Evolutionary conservation across 306 rosid genomes (phyloP), one percentile per base, ranked within the genome.

Genomic region (Medicago ruthenica): DNA sequence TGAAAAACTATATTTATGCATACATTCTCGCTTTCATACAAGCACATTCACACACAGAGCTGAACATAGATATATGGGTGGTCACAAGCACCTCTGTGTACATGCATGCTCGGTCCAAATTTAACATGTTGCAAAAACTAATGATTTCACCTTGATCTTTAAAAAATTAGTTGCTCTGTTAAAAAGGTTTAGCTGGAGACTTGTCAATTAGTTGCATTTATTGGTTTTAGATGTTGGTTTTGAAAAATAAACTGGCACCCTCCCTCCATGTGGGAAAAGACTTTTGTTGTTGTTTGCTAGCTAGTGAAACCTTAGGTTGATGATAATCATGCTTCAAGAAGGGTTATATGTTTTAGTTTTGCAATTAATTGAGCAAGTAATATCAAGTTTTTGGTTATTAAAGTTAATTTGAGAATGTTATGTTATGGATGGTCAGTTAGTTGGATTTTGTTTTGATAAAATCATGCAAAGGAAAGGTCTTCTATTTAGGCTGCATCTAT

Each of bases 61-160:
- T 60, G 11, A 61, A 64, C 15, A 66, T 34, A 39, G 15, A 15
- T 60, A 31, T 31, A 61, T 1, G 12, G 21, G 21, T 73, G 47
- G n/a, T 66, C 75, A 42, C 14, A 22, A 8, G 16, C 57, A 61
- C 36, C 71, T 12, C 71, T n/a, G 12, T 44, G 36, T 31, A 16
- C 64, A 62, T 81, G 66, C 73, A 71, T 42, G 8, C 9, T 34
- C 60, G 9, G 71, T 74, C 72, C 51, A 65, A 65, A 20, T 65
- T 65, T 66, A 40, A 57, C 17, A 2, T 13, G 14, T 34, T 37
- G 67, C 50, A 37, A 17, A 16, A 55, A 60, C 44, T 40, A 14
- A 15, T 68, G 17, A 73, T 59, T 59, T 73, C 6, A 65, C 42
- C 22, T 58, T 36, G 67, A 67, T 75, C 76, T 34, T 34, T 4